phyloP scores from a whole-genome alignment of 768 basidiomycete species.

The Boletus rubroflammeus region DNA sequence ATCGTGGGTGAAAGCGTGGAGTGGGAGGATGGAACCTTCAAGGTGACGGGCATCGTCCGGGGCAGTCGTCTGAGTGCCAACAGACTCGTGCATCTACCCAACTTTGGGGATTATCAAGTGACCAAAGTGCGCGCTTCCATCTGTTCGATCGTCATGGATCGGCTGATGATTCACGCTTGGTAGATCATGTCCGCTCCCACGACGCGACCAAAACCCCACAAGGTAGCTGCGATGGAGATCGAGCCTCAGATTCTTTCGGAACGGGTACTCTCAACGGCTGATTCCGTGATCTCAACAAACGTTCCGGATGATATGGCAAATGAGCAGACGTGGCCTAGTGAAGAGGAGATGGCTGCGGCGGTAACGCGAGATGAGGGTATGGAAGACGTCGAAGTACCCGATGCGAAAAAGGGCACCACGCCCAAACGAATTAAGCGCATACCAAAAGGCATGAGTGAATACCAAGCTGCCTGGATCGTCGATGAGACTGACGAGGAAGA shows the following conservation, averaged over 20 bases:
- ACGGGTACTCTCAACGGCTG: slow-evolving; percentile 60
- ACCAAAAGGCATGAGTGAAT: slow-evolving; percentile 94
- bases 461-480: slow-evolving; percentile 95
- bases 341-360: slow-evolving; percentile 79
- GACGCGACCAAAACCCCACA: slow-evolving; percentile 33
- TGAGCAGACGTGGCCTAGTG: slow-evolving; percentile 98
- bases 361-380: slow-evolving; percentile 16
- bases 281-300: slow-evolving; percentile 84
- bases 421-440: slow-evolving; percentile 77
- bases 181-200: slow-evolving; percentile 72
- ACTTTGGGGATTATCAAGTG: slow-evolving; percentile 85
- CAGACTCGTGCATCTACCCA: slow-evolving; percentile 82
- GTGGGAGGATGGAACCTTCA: slow-evolving; percentile 64
- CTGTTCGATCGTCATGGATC: not conserved
- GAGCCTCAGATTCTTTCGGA: slow-evolving; percentile 63
- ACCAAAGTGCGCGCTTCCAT: slow-evolving; percentile 51
- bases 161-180: not conserved
- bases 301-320: slow-evolving; percentile 86
- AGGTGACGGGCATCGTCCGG: slow-evolving; percentile 82
- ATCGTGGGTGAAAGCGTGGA: slow-evolving; percentile 64
- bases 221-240: slow-evolving; percentile 55
- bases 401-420: slow-evolving; percentile 68
- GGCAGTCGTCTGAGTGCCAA: slow-evolving; percentile 75
- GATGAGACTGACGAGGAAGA: slow-evolving; percentile 74
- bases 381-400: slow-evolving; percentile 43